A percentile compares a stretch with the other conserved stretches of the same genome.
phyloP scores from a whole-genome alignment of 1,139 yeast species.

The Hansenula lynferdii region DNA sequence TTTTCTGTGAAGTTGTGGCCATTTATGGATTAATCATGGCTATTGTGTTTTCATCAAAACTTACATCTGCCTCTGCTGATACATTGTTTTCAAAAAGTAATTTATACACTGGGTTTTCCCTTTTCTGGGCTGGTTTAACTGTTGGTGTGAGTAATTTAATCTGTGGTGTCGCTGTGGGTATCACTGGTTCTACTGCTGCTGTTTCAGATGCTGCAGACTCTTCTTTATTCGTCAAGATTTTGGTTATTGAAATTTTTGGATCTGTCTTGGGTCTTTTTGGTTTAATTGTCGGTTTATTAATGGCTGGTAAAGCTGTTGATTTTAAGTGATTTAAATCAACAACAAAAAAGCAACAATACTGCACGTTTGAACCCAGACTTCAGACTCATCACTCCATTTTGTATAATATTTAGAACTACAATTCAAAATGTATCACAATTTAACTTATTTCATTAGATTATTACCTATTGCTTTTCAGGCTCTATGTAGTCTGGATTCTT shows the following conservation, averaged over 20 bases:
- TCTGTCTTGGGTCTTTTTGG: conserved; percentile 93
- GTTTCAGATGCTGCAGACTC: conserved; percentile 98
- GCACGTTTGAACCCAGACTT: no score
- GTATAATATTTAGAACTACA: no score
- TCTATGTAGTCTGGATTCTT: conserved; percentile 89
- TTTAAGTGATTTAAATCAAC: conserved; percentile 32
- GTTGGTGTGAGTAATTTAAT: conserved; percentile 91
- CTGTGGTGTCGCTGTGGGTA: conserved; percentile 97
- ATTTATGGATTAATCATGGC: conserved; percentile 98
- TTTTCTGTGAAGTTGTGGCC: conserved; percentile 99
- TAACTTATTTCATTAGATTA: neutral
- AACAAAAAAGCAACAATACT: no score
- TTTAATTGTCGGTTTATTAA: conserved; percentile 89
- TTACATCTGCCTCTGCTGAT: conserved; percentile 63
- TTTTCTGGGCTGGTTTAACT: conserved; percentile 98
- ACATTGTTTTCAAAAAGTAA: conserved; percentile 73
- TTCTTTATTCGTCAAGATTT: conserved; percentile 87
- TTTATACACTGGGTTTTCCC: conserved; percentile 86
- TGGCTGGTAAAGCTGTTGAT: conserved; percentile 94
- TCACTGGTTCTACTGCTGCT: conserved; percentile 98
- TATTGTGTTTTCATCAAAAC: conserved; percentile 90
- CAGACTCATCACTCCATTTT: no score
- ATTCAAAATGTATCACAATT: no score
- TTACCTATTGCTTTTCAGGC: conserved; percentile 25
- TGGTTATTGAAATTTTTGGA: conserved; percentile 96